Conservation (phyloP, 176 grass and related monocot genomes). For the Tillandsia fasciculata region DNA sequence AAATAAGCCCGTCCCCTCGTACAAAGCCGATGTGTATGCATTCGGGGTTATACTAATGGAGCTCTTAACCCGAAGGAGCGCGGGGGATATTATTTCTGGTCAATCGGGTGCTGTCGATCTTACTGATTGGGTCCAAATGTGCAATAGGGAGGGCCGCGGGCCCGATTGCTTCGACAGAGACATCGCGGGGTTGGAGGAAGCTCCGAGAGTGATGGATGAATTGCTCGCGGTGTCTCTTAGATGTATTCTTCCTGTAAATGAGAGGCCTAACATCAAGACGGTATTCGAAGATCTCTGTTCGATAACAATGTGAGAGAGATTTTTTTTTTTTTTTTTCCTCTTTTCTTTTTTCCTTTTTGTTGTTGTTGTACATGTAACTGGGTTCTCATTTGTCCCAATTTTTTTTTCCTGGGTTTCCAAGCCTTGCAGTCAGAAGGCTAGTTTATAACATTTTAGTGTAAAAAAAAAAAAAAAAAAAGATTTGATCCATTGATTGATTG, state of each 20-base stretch:
- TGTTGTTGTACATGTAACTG: conserved; percentile 62
- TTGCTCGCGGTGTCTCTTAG: conserved; percentile 69
- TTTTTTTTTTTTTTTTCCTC: background rate
- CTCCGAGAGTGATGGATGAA: conserved; percentile 75
- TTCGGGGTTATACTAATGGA: conserved; percentile 82
- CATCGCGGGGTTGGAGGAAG: conserved; percentile 86
- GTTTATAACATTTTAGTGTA: conserved; percentile 72
- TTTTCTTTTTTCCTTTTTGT: conserved; percentile 18
- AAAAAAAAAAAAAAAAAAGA: conserved; percentile 34
- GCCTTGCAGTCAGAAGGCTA: conserved; percentile 62
- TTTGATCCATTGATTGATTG: conserved; percentile 91
- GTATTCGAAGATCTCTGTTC: conserved; percentile 75
- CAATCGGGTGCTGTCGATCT: conserved; percentile 83
- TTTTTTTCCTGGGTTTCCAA: conserved; percentile 35
- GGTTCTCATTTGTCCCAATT: conserved; percentile 19
- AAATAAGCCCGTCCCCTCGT: conserved; percentile 47
- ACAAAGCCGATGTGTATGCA: conserved; percentile 83
- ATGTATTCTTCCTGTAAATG: conserved; percentile 90
- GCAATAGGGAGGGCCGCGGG: conserved; percentile 84
- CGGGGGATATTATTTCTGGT: conserved; percentile 94
- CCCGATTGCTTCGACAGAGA: conserved; percentile 92
- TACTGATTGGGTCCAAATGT: conserved; percentile 98
- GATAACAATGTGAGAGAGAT: conserved; percentile 69
- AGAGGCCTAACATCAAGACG: conserved; percentile 95
- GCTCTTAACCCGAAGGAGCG: conserved; percentile 82